Base-by-base conservation (phyloP, 805 yeast genomes). In the Maudiozyma serrabonitensis region DNA sequence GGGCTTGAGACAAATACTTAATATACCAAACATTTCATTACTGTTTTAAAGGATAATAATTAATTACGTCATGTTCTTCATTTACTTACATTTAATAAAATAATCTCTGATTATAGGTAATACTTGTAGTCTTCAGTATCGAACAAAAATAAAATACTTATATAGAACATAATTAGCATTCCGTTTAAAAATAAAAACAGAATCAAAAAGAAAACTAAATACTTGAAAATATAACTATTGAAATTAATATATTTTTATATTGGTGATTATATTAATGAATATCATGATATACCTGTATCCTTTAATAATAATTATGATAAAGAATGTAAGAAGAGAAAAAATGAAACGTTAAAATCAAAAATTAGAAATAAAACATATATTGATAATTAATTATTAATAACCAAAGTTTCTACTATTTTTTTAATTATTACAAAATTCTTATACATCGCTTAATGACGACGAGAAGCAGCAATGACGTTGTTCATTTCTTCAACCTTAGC, bases 401-500 rank as follows among this genome's bases (percentile, higher is more conserved):
- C 16, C 26, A 23, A 19, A 19, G 25, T 39, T n/a, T 39, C 9
- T 19, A 28, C 9, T 28, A 28, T 19, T 18, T 39, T 19, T 39
- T 23, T 9, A 19, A 26, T 38, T 38, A 18, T 38, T 38, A 38
- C 25, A 18, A 38, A 15, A 38, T 19, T 38, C 25, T 21, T 35
- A 19, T 38, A 38, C 21, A 38, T 23, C 43, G 43, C 38, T 47
- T 83, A 84, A 74, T 85, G 93, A 81, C 87, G 86, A 84, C 96
- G 90, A 68, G 96, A 81, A 78, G 90, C 95, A 74, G 95, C 86
- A 76, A 91, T 91, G 81, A 91, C 81, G 74, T 79, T 75, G 84
- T 80, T 87, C 90, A 95, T 86, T 79, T 90, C 96, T 80, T 93
- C 99, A 74, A 93, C 95, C 90, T 93, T 93, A 75, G 88, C 93